A percentile compares a stretch with the other conserved stretches of the same genome.
These are phyloP conservation scores for Orbilia javanica DNA, from an alignment of 2,329 filamentous ascomycete species.

Conservation along the genomic window DNA sequence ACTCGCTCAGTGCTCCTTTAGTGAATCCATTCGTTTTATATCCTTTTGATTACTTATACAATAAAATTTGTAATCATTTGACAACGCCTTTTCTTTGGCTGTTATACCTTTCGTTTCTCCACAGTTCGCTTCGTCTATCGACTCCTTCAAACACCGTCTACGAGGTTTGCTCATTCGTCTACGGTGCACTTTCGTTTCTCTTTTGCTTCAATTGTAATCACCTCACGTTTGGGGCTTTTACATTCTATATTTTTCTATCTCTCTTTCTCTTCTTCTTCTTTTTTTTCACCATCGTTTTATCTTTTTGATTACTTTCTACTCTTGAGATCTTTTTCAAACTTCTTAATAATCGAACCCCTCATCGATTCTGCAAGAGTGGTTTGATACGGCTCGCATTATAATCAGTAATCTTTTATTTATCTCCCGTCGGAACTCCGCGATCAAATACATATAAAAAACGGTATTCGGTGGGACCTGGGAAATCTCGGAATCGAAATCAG, in stretches of 20 bases:
- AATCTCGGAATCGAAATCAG: constrained; percentile 1
- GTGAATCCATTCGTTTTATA: constrained; percentile 30
- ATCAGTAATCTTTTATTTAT: constrained; percentile 35
- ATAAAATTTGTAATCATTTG: constrained; percentile 44
- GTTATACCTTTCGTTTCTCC: neutral
- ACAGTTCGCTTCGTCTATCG: constrained; percentile 9
- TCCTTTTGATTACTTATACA: constrained; percentile 47
- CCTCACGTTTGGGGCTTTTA: constrained; percentile 15
- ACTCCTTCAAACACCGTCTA: constrained; percentile 29
- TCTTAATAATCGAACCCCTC: constrained; percentile 15
- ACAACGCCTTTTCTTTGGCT: constrained; percentile 17
- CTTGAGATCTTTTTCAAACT: neutral
- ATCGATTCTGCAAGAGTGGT: constrained; percentile 18
- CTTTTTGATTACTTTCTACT: constrained; percentile 5
- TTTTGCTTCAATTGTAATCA: constrained; percentile 14
- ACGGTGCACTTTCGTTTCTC: constrained; percentile 31
- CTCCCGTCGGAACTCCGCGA: constrained; percentile 10
- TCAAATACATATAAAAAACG: constrained; percentile 27
- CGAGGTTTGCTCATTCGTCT: constrained; percentile 13
- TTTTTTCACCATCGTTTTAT: constrained; percentile 15
- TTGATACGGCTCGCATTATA: constrained; percentile 26
- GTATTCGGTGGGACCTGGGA: neutral
- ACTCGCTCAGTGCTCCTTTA: constrained; percentile 52
- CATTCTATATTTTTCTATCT: neutral
- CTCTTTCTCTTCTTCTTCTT: neutral